Evolutionary conservation across 1,284 basidiomycete species (phyloP).

Genomic region (Tetrapyrgos nigripes): DNA sequence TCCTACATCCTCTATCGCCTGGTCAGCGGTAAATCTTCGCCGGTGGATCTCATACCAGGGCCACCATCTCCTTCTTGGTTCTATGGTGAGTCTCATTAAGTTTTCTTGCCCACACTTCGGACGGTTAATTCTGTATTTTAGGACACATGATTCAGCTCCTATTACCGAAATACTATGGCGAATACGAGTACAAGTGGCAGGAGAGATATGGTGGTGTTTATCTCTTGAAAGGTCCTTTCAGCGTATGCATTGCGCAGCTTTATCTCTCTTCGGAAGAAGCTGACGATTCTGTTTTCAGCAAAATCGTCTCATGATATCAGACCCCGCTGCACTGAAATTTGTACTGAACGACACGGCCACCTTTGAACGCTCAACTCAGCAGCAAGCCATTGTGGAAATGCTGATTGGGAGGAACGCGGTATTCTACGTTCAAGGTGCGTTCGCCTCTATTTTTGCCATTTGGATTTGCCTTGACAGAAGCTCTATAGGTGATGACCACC

Average conservation of each 20-base stretch:
- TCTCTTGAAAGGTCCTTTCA: constrained; percentile 13
- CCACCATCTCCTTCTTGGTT: no score
- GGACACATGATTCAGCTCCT: constrained; percentile 11
- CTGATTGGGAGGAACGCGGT: constrained; percentile 5
- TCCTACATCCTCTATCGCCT: no score
- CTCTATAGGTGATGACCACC: neutral
- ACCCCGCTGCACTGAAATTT: neutral
- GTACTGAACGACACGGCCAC: constrained; percentile 6
- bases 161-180: neutral
- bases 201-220: constrained; percentile 8
- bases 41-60: no score
- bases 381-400: constrained; percentile 9
- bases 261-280: no score
- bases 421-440: constrained; percentile 5
- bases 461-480: no score
- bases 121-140: no score
- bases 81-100: no score
- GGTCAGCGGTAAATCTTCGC: no score
- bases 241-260: neutral
- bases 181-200: constrained; percentile 14
- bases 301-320: constrained; percentile 3
- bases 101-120: no score
- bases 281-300: no score
- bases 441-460: no score
- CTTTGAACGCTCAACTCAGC: neutral